Conservation (phyloP, 2,329 filamentous ascomycete genomes). For the Ophiostoma triangulosporum region DNA sequence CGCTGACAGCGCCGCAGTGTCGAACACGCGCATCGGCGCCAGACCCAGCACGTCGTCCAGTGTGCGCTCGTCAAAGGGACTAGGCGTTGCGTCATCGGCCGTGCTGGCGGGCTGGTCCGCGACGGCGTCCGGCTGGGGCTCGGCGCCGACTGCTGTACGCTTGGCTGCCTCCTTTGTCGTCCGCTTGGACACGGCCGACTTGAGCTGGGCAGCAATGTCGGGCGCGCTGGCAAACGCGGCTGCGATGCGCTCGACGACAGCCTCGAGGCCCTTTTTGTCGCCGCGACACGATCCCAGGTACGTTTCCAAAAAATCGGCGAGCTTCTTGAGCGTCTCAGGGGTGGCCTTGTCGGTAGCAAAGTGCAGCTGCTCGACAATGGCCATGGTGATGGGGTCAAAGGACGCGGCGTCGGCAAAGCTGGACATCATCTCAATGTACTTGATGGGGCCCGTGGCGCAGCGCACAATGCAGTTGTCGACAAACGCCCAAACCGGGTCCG, state of each 20-base stretch:
- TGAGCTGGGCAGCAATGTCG: background rate
- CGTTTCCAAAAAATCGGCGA: constrained; percentile 44
- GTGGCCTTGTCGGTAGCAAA: constrained; percentile 43
- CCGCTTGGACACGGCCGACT: background rate
- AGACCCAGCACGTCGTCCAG: constrained; percentile 39
- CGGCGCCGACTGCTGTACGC: background rate
- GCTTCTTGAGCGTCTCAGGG: constrained; percentile 26
- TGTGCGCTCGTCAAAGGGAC: constrained; percentile 25
- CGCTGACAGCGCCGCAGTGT: constrained; percentile 39
- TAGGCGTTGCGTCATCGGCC: background rate
- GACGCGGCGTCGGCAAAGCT: constrained; percentile 27
- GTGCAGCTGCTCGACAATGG: constrained; percentile 64
- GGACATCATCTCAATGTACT: constrained; percentile 62
- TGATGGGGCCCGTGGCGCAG: constrained; percentile 63
- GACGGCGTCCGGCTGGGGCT: constrained; percentile 6
- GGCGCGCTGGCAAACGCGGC: background rate
- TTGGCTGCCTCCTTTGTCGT: background rate
- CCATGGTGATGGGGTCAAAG: constrained; percentile 53
- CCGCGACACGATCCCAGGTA: constrained; percentile 37
- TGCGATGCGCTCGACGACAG: background rate
- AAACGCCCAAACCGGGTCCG: constrained; percentile 46
- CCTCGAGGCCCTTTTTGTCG: constrained; percentile 28
- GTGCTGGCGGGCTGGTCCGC: background rate
- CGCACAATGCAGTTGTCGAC: constrained; percentile 73
- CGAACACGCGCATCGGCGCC: constrained; percentile 31